Evolutionary conservation across 2,329 filamentous ascomycete genomes (phyloP).

Genomic region (Colletotrichum cuscutae): DNA sequence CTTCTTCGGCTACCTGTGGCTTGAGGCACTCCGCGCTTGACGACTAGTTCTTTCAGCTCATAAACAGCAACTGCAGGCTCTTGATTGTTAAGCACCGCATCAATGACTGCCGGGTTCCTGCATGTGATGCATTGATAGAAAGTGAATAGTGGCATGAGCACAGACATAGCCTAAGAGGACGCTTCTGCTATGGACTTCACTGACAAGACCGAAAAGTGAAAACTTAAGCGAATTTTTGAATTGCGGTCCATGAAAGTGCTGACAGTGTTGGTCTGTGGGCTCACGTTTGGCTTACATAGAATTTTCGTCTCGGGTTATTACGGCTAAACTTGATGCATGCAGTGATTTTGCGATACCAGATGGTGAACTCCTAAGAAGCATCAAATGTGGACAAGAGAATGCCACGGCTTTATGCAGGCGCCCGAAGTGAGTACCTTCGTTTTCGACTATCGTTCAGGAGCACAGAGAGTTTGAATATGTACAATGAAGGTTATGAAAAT

Average conservation of each 20-base stretch:
- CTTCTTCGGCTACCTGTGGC: background rate
- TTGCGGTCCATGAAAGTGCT: background rate
- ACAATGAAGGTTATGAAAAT: background rate
- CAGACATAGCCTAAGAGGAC: background rate
- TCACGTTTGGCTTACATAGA: too few species aligned
- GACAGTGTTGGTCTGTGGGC: too few species aligned
- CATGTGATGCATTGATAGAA: background rate
- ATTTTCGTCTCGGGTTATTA: too few species aligned
- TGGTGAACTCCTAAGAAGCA: too few species aligned
- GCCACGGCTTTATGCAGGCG: too few species aligned
- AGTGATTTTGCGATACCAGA: too few species aligned
- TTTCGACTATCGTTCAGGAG: too few species aligned
- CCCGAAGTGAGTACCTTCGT: too few species aligned
- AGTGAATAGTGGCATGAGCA: background rate
- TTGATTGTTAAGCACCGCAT: background rate
- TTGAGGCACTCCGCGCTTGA: background rate
- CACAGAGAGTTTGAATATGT: background rate
- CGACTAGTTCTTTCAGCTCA: background rate
- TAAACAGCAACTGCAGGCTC: background rate
- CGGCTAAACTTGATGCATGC: too few species aligned
- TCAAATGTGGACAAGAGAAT: too few species aligned
- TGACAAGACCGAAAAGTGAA: background rate
- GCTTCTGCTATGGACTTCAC: background rate
- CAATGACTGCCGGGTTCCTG: background rate
- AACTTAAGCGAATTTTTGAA: background rate